A percentile compares a stretch with the other conserved stretches of the same genome.
phyloP scores from a whole-genome alignment of 192 early-diverging fungal genomes.

The Backusella westeae region DNA sequence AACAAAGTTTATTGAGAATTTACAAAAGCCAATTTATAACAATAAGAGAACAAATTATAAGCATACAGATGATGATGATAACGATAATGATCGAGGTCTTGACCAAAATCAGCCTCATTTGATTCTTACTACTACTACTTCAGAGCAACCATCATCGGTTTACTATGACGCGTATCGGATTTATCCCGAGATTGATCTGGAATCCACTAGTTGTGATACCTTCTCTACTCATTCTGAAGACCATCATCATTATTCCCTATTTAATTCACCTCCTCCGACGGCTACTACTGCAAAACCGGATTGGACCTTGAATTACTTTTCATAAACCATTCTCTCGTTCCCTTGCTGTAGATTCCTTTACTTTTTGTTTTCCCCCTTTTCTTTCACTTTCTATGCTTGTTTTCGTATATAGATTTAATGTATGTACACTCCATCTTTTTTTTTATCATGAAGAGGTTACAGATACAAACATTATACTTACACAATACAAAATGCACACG shows the following conservation, averaged over 20 bases:
- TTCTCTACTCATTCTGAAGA: conserved; percentile 1
- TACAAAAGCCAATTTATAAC: conserved; percentile 6
- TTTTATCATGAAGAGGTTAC: neutral
- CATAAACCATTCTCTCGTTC: neutral
- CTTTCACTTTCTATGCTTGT: neutral
- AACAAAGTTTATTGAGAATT: conserved; percentile 26
- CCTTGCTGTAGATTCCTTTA: neutral
- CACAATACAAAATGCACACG: neutral
- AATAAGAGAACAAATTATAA: conserved; percentile 1
- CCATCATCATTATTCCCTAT: neutral
- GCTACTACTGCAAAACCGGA: neutral
- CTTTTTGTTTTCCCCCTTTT: neutral
- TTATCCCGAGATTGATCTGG: neutral
- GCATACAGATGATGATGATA: neutral
- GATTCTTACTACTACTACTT: neutral
- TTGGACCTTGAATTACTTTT: neutral
- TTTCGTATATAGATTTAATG: neutral
- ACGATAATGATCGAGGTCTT: neutral
- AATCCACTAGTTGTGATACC: conserved; percentile 1
- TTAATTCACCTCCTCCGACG: neutral
- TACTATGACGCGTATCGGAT: conserved; percentile 1
- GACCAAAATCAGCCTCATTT: neutral
- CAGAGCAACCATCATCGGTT: neutral
- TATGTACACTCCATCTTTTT: neutral
- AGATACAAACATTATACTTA: neutral